These are phyloP conservation scores for Erucastrum elatum DNA, from an alignment of 345 rosid genomes.

Conservation along the genomic window DNA sequence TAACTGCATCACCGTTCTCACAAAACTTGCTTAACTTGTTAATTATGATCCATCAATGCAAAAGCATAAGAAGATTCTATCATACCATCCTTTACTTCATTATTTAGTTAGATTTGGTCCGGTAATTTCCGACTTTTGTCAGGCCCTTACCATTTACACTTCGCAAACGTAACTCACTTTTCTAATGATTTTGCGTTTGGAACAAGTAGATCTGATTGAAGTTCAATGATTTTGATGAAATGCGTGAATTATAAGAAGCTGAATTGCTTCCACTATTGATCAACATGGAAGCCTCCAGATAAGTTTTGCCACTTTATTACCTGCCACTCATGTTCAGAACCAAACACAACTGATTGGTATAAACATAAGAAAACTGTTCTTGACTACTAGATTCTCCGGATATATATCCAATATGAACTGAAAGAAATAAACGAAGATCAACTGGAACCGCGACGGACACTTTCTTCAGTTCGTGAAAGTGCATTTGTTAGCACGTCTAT, in stretches of 20 bases:
- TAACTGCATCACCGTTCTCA: constrained; percentile 51
- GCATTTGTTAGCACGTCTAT: constrained; percentile 83
- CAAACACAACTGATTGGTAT: not conserved
- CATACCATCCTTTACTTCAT: not conserved
- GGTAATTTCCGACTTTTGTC: not conserved
- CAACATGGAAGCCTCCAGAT: not conserved
- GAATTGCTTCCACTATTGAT: not conserved
- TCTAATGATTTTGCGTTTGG: not conserved
- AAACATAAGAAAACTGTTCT: not conserved
- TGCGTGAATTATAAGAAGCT: not conserved
- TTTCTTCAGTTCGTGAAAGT: constrained; percentile 72
- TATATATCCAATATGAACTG: not conserved
- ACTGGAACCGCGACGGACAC: constrained; percentile 43
- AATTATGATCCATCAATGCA: constrained; percentile 18
- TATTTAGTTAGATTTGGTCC: no score
- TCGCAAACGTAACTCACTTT: not conserved
- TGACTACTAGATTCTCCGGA: not conserved
- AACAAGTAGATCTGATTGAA: not conserved
- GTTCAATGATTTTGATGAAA: not conserved
- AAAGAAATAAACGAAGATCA: constrained; percentile 16
- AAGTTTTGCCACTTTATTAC: constrained; percentile 5
- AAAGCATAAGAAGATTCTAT: not conserved
- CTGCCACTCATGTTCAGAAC: not conserved
- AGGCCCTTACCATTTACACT: not conserved
- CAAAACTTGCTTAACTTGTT: constrained; percentile 77